Base-by-base conservation (phyloP, 345 rosid species). In the Eucalyptus microcorys region DNA sequence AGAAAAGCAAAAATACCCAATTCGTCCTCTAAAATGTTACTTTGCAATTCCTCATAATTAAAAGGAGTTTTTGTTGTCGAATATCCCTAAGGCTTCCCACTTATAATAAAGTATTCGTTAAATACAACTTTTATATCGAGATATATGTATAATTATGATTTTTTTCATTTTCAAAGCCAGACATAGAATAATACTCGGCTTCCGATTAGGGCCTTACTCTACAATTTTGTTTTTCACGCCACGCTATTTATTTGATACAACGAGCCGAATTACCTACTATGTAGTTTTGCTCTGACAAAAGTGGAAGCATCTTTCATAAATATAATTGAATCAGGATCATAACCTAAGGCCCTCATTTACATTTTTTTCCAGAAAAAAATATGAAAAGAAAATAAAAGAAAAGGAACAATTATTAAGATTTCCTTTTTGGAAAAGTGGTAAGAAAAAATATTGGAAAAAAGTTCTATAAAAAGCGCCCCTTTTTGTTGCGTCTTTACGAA, bases 261-360 rank as follows among this genome's bases (percentile, higher is more conserved):
- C 0, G 45, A 21, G 27, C 1, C 2, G 4, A 21, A 43, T 37
- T 71, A 71, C 14, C 24, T 2, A 17, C 7, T 6, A 0, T 16
- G 6, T 68, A 68, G 24, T 9, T 7, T 17, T 71, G 24, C 26
- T 10, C 7, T 2, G 14, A 71, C 5, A 34, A 43, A 71, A 17
- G 13, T 22, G 14, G 1, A 5, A 71, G 24, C 81, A 71, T 17
- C 45, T 76, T 76, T 10, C 14, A 4, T 40, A 37, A 76, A 19
- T 6, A 13, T 76, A 76, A 21, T 76, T 37, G 47, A 76, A 19
- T 76, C 2, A 3, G 8, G 45, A 10, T 37, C 45, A 37, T 37
- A 10, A 71, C 81, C 45, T 11, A 21, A 21, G 15, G 37, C 14
- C 83, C 30, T 10, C 21, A 76, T 37, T 64, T 15, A 7, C 76